Evolutionary conservation across 2,329 filamentous ascomycete genomes (phyloP), one percentile per base, ranked within the genome.

Genomic region (Pseudogymnoascus sp.): DNA sequence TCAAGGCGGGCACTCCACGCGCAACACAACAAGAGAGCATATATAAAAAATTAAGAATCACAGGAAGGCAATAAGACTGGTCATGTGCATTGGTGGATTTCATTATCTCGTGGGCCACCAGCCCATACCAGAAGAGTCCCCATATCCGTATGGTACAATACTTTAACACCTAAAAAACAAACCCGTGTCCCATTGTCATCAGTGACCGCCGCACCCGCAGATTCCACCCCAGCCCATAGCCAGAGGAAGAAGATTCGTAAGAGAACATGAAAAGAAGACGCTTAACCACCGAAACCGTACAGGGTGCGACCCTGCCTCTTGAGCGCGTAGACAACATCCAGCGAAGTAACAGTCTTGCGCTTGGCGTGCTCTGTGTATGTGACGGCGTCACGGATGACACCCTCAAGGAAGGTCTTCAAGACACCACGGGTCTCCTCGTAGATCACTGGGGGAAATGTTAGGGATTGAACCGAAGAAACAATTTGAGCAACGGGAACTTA

Each of bases 351-450:
- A 31, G 84, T 87, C 82, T 87, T 87, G 78, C 87, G 84, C 85
- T 90, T 90, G 76, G 86, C 86, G 83, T 90, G 87, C 81, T 90
- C 87, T 69, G 87, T 90, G 81, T 90, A 90, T 74, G 87, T 90
- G 78, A 90, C 85, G 65, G 87, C 86, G 71, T 90, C 87, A 77
- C 87, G 84, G 74, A 91, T 90, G 76, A 91, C 87, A 76, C 85
- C 83, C 79, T 90, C 88, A 70, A 91, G 86, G 85, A 90, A 90
- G 76, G 87, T 87, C 84, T 90, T 90, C 72, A 91, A 82, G 72
- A 90, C 88, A 83, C 86, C 86, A 74, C 88, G 87, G 71, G 88
- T 90, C 81, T 91, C 86, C 76, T 89, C 87, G 81, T 90, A 90
- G 81, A 90, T 90, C 87, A 89, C 82, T 83, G 68, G 50, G 63